Evolutionary conservation across 768 basidiomycete genomes (phyloP), one percentile per base, ranked within the genome.

Genomic region (Leccinellum luteum): DNA sequence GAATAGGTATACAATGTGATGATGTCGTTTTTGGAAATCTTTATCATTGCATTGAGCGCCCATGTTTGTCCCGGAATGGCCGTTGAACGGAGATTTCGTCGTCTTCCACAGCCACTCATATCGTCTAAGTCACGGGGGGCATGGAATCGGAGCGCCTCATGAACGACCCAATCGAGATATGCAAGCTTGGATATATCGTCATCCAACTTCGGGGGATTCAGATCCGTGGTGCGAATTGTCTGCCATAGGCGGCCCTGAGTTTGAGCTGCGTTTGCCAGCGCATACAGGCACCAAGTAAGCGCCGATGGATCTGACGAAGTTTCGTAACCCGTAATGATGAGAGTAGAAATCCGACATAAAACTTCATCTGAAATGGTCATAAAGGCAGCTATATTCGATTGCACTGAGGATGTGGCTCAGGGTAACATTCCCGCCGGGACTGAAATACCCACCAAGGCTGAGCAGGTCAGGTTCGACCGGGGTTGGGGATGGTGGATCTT

Each of bases 311-410:
- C 41, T 19, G 82, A 76, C 17, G 80, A 80, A 1, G 85, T 85
- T 67, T 88, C 86, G 72, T 89, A 81, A 12, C 87, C 86, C 5
- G 84, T 83, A 14, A 81, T 76, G 30, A 87, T 75, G 66, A 87
- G 86, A 0, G 84, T 86, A 12, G 81, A 79, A 59, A 87, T 86
- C 61, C 86, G 87, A 61, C 77, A 83, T 23, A 84, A 72, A 2
- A 82, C n/a, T n/a, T n/a, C 78, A 59, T 89, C 85, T n/a, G 75
- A 69, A 35, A 80, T 76, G 12, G 80, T 76, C 75, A 89, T 14
- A 10, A 75, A 69, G 32, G 77, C 69, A 13, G 74, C 69, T 14
- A 82, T 67, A 63, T 86, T 88, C 1, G 86, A 87, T 51, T 78
- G 80, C 54, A 90, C 88, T 87, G 64, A 0, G 23, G 27, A 32